These are phyloP conservation scores for Prunus davidiana DNA, from an alignment of 306 rosid species.

Conservation along the genomic window DNA sequence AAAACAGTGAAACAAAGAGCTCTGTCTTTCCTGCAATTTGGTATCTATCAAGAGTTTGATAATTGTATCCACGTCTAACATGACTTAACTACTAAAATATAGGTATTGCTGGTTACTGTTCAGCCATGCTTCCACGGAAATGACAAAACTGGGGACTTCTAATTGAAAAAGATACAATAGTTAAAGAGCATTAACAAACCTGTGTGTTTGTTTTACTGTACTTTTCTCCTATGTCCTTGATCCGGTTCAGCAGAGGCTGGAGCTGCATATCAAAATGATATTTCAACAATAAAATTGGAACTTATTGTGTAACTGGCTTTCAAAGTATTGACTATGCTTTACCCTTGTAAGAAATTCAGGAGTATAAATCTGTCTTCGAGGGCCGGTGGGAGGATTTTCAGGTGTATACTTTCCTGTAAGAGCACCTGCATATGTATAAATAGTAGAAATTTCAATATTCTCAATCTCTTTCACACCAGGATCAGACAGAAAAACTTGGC, in stretches of 20 bases:
- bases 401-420: slow-evolving; percentile 88
- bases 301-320: slow-evolving; percentile 7
- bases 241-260: slow-evolving; percentile 72
- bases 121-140: background rate
- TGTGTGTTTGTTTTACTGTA: slow-evolving; percentile 65
- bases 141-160: background rate
- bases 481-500: background rate
- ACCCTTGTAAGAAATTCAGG: slow-evolving; percentile 68
- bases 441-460: background rate
- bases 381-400: slow-evolving; percentile 75
- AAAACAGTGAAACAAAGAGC: background rate
- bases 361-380: slow-evolving; percentile 74
- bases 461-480: background rate
- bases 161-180: background rate
- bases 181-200: slow-evolving; percentile 39
- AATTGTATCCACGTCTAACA: background rate
- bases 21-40: background rate
- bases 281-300: slow-evolving; percentile 25
- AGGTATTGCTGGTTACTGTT: background rate
- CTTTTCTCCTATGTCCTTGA: slow-evolving; percentile 60
- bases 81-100: background rate
- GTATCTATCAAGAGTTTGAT: background rate
- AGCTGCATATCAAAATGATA: slow-evolving; percentile 52
- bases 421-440: slow-evolving; percentile 48
- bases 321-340: slow-evolving; percentile 2